Percentiles rank a stretch among this genome's conserved stretches.
Conservation (phyloP, 352 stramenopile species). For the Phytophthora chlamydospora region DNA sequence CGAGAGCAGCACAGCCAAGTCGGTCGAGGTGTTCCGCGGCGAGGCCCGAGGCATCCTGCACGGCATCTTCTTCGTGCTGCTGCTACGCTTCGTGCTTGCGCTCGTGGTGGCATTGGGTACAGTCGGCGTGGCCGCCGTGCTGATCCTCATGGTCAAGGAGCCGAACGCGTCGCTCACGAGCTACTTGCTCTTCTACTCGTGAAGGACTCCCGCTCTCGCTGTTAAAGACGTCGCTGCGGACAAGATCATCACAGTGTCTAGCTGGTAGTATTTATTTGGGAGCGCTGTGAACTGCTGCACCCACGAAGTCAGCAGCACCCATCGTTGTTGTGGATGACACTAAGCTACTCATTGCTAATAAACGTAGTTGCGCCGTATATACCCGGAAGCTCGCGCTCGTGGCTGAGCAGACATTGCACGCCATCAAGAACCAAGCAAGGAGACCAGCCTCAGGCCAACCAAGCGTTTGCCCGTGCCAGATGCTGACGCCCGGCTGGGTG, state of each 20-base stretch:
- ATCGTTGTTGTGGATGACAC: no score
- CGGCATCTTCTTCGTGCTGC: conserved; percentile 65
- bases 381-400: no score
- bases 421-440: no score
- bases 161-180: conserved; percentile 33
- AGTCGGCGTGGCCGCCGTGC: conserved; percentile 33
- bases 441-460: no score
- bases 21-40: conserved; percentile 61
- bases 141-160: conserved; percentile 51
- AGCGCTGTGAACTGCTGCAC: conserved; percentile 3
- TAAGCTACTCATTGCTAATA: no score
- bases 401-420: no score
- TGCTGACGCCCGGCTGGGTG: no score
- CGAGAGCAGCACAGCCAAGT: conserved; percentile 59
- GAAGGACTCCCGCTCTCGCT: conserved; percentile 9
- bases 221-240: conserved; percentile 1
- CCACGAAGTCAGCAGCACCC: no score
- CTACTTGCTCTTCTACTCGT: conserved; percentile 45
- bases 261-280: conserved; percentile 35
- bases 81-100: conserved; percentile 58
- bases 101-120: conserved; percentile 44
- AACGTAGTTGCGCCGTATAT: no score
- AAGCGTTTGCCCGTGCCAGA: no score
- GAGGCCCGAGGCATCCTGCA: conserved; percentile 62
- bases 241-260: conserved; percentile 1